These are phyloP conservation scores for Avena atlantica DNA, from an alignment of 176 grass and related monocot genomes.

Conservation along the genomic window DNA sequence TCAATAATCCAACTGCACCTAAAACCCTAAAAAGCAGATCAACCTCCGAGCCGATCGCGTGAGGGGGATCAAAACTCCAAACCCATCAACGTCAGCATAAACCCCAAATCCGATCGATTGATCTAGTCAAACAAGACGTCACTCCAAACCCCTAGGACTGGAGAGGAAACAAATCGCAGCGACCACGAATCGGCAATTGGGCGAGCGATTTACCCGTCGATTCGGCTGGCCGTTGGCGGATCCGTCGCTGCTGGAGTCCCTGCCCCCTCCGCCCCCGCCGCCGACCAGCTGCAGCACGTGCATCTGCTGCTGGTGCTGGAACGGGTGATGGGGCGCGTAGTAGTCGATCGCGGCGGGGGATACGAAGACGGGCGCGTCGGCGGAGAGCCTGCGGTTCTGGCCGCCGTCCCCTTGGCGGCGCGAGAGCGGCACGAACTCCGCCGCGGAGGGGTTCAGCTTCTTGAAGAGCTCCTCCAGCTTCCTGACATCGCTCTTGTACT, in stretches of 20 bases:
- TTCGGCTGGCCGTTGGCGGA: conserved; percentile 65
- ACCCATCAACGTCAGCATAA: conserved; percentile 42
- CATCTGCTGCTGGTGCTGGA: conserved; percentile 45
- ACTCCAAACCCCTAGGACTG: conserved; percentile 27
- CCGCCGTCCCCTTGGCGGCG: conserved; percentile 39
- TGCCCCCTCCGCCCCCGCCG: conserved; percentile 40
- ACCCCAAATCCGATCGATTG: conserved; percentile 31
- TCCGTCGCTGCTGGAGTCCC: conserved; percentile 85
- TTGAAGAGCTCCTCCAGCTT: conserved; percentile 86
- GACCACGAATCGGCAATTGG: conserved; percentile 15
- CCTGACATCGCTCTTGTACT: conserved; percentile 71
- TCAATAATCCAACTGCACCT: background rate
- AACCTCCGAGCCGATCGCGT: conserved; percentile 2
- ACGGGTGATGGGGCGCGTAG: conserved; percentile 46
- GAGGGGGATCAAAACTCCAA: conserved; percentile 5
- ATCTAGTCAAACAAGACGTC: conserved; percentile 7
- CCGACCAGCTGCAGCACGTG: conserved; percentile 52
- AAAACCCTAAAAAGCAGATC: conserved; percentile 46
- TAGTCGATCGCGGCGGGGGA: conserved; percentile 52
- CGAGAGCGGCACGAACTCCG: conserved; percentile 77
- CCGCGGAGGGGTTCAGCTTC: conserved; percentile 88
- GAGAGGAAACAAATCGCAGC: conserved; percentile 11
- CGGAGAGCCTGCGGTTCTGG: conserved; percentile 39
- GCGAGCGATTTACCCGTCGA: conserved; percentile 50
- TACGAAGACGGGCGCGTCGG: conserved; percentile 56